Base-by-base conservation (phyloP, 208 protist genomes). In the Leishmania aethiopica region DNA sequence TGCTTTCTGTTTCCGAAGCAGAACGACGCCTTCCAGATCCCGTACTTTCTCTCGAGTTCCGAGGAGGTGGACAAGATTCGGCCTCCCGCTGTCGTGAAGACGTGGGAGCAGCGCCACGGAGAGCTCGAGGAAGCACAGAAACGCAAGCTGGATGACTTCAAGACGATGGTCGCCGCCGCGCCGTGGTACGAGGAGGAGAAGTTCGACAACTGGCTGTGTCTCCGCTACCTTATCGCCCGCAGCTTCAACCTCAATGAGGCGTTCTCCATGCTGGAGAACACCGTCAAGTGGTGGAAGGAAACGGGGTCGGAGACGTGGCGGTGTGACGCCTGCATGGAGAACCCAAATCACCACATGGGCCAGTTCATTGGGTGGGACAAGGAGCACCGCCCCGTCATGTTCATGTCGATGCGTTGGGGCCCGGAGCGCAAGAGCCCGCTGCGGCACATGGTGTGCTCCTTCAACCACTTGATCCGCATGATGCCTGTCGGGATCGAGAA, bases 401-500 rank as follows among this genome's bases (percentile, higher is more conserved):
- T 94, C 79, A 95, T 95, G 92, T 91, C 94, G 15, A 96, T 97
- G 92, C 92, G 91, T 25, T 95, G 90, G 91, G 94, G 91, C 37
- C 91, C 91, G 6, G 94, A 95, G 57, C 88, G 94, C 3, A 94
- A 91, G 74, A 84, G 92, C 35, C 94, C 94, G 62, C 80, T 97
- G 67, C 84, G 69, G 37, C 94, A 97, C 84, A 93, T 92, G 83
- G 87, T 96, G 49, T 84, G 62, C 70, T 51, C 66, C 55, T 97
- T 96, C 87, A 95, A 95, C 60, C 92, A 96, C 85, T 35, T 96
- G 66, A 80, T 90, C 73, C 71, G 80, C 45, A 74, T 91, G 83
- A 97, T 97, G 94, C 94, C 94, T 5, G 90, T 90, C n/a, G 94
- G 94, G 0, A 92, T 97, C 17, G 92, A 95, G 83, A 84, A 95